Conservation (phyloP, 129 eudicot species). For the Chrysanthemum seticuspe region DNA sequence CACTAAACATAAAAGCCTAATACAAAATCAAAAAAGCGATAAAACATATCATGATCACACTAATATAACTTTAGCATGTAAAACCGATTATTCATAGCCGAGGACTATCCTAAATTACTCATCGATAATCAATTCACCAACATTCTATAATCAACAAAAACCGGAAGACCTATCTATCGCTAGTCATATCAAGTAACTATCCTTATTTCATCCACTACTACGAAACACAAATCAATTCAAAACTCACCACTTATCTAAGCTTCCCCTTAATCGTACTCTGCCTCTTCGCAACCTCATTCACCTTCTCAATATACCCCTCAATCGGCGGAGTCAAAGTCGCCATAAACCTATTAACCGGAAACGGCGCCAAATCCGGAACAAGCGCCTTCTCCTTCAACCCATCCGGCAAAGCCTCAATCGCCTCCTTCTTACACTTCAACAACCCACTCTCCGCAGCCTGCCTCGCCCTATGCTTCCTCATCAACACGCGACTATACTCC, state of each 20-base stretch:
- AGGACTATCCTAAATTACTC: too few relatives aligned
- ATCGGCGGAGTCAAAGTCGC: slow-evolving; percentile 89
- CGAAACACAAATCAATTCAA: slow-evolving; percentile 2
- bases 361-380: slow-evolving; percentile 75
- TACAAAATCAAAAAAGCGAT: not conserved
- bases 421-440: slow-evolving; percentile 78
- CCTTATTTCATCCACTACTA: not conserved
- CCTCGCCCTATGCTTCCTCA: slow-evolving; percentile 83
- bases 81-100: too few relatives aligned
- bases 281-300: slow-evolving; percentile 59
- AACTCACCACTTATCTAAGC: slow-evolving; percentile 60
- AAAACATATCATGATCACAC: too few relatives aligned
- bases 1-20: not conserved
- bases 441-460: slow-evolving; percentile 74
- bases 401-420: slow-evolving; percentile 87
- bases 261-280: slow-evolving; percentile 57
- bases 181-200: not conserved
- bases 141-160: too few relatives aligned
- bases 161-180: not conserved
- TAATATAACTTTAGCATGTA: too few relatives aligned
- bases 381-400: slow-evolving; percentile 64
- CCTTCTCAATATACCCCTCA: slow-evolving; percentile 77
- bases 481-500: slow-evolving; percentile 86
- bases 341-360: slow-evolving; percentile 74
- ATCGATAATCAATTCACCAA: too few relatives aligned